A percentile compares a stretch with the other conserved stretches of the same genome.
These are phyloP conservation scores for Malassezia globosa DNA, from an alignment of 1,284 basidiomycete species.

Conservation along the genomic window DNA sequence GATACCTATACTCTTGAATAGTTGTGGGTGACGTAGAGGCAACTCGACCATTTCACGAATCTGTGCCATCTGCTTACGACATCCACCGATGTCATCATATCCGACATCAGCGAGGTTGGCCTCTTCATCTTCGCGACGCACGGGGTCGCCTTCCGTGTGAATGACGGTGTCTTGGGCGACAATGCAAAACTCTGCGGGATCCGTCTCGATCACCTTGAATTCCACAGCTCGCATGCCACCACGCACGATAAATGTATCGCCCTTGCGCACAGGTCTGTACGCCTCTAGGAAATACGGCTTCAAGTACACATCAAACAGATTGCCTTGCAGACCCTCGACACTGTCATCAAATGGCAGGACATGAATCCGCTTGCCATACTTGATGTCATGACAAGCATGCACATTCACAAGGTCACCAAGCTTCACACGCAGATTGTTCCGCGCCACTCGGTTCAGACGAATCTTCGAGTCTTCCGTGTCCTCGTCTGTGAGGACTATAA, in stretches of 20 bases:
- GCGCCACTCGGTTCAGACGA: slow-evolving; percentile 94
- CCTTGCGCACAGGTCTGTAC: slow-evolving; percentile 85
- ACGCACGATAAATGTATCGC: slow-evolving; percentile 96
- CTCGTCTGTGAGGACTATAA: slow-evolving; percentile 88
- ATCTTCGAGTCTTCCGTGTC: slow-evolving; percentile 95
- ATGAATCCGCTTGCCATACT: slow-evolving; percentile 97
- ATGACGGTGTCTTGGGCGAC: slow-evolving; percentile 94
- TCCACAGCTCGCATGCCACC: slow-evolving; percentile 67
- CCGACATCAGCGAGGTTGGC: slow-evolving; percentile 91
- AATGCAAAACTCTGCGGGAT: slow-evolving; percentile 90
- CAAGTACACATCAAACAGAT: slow-evolving; percentile 96
- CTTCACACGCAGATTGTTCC: slow-evolving; percentile 95
- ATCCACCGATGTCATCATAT: slow-evolving; percentile 98
- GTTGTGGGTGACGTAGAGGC: slow-evolving; percentile 90
- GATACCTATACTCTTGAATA: slow-evolving; percentile 99
- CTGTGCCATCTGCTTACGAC: slow-evolving; percentile 97
- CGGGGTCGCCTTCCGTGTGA: slow-evolving; percentile 93
- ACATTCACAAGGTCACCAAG: slow-evolving; percentile 91
- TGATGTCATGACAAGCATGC: slow-evolving; percentile 92
- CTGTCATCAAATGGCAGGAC: slow-evolving; percentile 97
- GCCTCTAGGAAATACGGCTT: slow-evolving; percentile 99
- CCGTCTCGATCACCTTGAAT: slow-evolving; percentile 88
- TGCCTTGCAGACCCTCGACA: slow-evolving; percentile 87
- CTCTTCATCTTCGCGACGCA: slow-evolving; percentile 98
- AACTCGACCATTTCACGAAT: slow-evolving; percentile 98